Percentiles rank a stretch among this genome's conserved stretches.
These are phyloP conservation scores for Dissoconium aciculare DNA, from an alignment of 2,329 filamentous ascomycete species.

Conservation along the genomic window DNA sequence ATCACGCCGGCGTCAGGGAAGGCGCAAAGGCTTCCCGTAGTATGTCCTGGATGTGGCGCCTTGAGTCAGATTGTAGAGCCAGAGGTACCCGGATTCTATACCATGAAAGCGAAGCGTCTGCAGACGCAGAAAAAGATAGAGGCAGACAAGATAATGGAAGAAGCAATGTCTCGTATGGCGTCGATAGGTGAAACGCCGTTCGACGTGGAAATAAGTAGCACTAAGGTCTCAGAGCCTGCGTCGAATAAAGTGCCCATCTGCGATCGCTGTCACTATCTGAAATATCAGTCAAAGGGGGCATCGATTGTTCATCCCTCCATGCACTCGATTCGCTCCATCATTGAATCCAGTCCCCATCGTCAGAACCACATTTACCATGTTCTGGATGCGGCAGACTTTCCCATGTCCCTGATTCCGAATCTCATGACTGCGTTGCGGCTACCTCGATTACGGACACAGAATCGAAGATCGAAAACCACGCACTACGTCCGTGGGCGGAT, in stretches of 20 bases:
- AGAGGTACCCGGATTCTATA: conserved; percentile 44
- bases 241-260: conserved; percentile 62
- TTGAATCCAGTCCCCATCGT: conserved; percentile 76
- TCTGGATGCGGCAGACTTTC: conserved; percentile 89
- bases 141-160: conserved; percentile 25
- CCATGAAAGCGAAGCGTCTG: conserved; percentile 31
- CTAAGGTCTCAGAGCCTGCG: too few relatives aligned
- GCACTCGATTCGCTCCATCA: conserved; percentile 65
- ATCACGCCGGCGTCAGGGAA: too few relatives aligned
- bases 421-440: conserved; percentile 56
- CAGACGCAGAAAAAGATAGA: conserved; percentile 17
- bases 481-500: conserved; percentile 53
- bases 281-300: conserved; percentile 57
- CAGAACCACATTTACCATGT: conserved; percentile 93
- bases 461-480: conserved; percentile 56
- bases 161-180: conserved; percentile 14
- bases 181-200: too few relatives aligned
- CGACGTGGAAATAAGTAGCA: too few relatives aligned
- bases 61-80: conserved; percentile 41
- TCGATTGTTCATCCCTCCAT: conserved; percentile 70
- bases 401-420: conserved; percentile 74
- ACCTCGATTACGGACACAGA: conserved; percentile 61
- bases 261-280: conserved; percentile 70
- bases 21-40: conserved; percentile 13
- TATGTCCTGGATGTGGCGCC: conserved; percentile 49